Evolutionary conservation across 1,284 basidiomycete species (phyloP), one percentile per base, ranked within the genome.

Genomic region (Pseudozyma thailandica): DNA sequence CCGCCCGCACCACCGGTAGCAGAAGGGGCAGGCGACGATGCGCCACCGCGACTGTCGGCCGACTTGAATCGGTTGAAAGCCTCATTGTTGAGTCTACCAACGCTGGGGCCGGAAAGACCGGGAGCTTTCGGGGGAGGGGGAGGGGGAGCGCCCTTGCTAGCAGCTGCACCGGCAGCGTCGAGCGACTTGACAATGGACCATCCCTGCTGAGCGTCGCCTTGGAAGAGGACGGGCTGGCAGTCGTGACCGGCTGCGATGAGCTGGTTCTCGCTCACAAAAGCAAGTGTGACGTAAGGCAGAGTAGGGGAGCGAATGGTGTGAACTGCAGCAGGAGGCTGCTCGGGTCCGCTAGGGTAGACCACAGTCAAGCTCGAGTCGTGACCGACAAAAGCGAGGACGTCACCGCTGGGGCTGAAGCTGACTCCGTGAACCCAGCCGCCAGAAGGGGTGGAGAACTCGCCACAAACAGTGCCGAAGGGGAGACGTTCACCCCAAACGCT

Each of bases 361-460:
- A 82, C 58, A 1, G 80, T 78, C n/a, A 82, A 52, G 44, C 71
- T 72, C 0, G 81, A 80, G 44, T 82, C 81, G 65, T 82, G 81
- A 92, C 93, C 91, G 47, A 91, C 91, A 83, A 95, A 99, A 0
- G 94, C 96, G 45, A 99, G 87, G 0, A 88, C 88, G 80, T 98
- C 91, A 26, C 96, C 96, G 16, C 91, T 92, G 2, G 95, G 95
- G 28, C 94, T 97, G 86, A 99, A 98, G 5, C 90, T 91, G 43
- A 98, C 92, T 37, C 91, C 87, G 78, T 98, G 95, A 3, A 98
- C 94, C 95, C 96, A 99, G 13, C 96, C 96, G 39, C 94, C 93
- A 43, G 90, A 88, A 0, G 93, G 90, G 71, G 91, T 92, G 30
- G 86, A 83, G 81, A 91, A 98, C 83, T 98, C 96, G 50, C 93